These are phyloP conservation scores for Suillus subalutaceus DNA, from an alignment of 768 basidiomycete genomes.

Conservation along the genomic window DNA sequence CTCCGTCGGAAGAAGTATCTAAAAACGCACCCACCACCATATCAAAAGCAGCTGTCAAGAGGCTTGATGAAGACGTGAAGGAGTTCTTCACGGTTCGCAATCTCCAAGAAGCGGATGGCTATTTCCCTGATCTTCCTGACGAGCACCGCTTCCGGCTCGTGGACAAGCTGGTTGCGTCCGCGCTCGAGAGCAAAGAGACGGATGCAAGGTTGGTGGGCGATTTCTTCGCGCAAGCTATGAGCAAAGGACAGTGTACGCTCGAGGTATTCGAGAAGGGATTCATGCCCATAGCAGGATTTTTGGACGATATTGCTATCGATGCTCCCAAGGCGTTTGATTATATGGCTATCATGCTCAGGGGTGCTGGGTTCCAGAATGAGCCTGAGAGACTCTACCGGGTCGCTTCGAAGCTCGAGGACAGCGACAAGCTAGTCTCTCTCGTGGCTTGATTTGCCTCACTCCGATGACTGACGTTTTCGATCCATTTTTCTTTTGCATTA, in stretches of 20 bases:
- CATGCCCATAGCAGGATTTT: conserved; percentile 63
- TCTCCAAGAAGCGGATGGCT: conserved; percentile 84
- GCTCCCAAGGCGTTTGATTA: conserved; percentile 83
- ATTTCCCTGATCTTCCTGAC: conserved; percentile 75
- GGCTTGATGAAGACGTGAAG: conserved; percentile 80
- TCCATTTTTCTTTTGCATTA: conserved; percentile 7
- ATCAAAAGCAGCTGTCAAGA: conserved; percentile 68
- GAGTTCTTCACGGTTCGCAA: conserved; percentile 88
- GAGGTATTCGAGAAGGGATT: conserved; percentile 79
- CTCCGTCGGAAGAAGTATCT: conserved; percentile 52
- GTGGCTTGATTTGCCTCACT: conserved; percentile 26
- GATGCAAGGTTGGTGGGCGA: conserved; percentile 79
- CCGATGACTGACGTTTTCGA: conserved; percentile 13
- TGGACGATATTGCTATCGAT: conserved; percentile 91
- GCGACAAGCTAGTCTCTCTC: conserved; percentile 60
- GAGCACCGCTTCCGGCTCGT: conserved; percentile 68
- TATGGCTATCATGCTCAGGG: conserved; percentile 75
- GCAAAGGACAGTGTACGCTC: conserved; percentile 60
- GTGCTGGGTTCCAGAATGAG: conserved; percentile 59
- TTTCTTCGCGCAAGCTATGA: conserved; percentile 65
- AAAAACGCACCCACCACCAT: conserved; percentile 47
- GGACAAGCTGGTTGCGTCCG: conserved; percentile 71
- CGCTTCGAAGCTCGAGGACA: conserved; percentile 62
- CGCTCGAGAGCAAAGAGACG: conserved; percentile 80
- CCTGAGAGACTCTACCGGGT: conserved; percentile 59